Evolutionary conservation across 1,139 yeast genomes (phyloP).

Genomic region (Magnusiomyces fungicola): DNA sequence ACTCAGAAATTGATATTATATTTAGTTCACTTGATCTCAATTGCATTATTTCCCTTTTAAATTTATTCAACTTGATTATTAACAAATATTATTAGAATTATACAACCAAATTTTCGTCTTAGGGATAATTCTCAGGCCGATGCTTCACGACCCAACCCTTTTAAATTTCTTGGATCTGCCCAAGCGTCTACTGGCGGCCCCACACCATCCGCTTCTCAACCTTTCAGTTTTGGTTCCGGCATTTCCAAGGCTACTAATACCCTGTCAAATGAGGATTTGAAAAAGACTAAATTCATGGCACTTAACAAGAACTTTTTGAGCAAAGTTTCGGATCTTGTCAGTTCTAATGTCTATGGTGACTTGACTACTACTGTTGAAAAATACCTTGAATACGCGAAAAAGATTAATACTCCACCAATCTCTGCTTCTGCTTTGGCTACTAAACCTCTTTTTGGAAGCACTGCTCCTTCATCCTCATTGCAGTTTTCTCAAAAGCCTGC

Average conservation of each 20-base stretch:
- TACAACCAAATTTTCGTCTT: not conserved
- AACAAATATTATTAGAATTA: too few relatives aligned
- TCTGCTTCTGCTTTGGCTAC: not conserved
- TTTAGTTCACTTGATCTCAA: too few relatives aligned
- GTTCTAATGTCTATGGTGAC: slow-evolving; percentile 7
- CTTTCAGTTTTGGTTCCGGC: too few relatives aligned
- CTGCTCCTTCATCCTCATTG: too few relatives aligned
- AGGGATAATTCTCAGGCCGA: too few relatives aligned
- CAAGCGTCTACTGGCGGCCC: not conserved
- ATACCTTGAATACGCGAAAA: slow-evolving; percentile 7
- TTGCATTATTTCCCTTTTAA: too few relatives aligned
- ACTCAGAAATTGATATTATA: too few relatives aligned
- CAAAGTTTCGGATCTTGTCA: slow-evolving; percentile 5
- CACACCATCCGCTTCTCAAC: not conserved
- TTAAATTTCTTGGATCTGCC: not conserved
- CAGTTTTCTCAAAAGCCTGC: too few relatives aligned
- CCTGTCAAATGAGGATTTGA: slow-evolving; percentile 3
- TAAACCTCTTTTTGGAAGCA: too few relatives aligned
- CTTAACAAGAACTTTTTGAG: slow-evolving; percentile 8
- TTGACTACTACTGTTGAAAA: slow-evolving; percentile 2
- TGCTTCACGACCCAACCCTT: not conserved
- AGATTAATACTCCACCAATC: slow-evolving; percentile 2
- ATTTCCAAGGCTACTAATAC: too few relatives aligned
- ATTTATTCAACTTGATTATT: too few relatives aligned
- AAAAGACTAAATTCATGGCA: slow-evolving; percentile 9